phyloP scores from a whole-genome alignment of 2,329 filamentous ascomycete genomes.

The Penicillium sp. region DNA sequence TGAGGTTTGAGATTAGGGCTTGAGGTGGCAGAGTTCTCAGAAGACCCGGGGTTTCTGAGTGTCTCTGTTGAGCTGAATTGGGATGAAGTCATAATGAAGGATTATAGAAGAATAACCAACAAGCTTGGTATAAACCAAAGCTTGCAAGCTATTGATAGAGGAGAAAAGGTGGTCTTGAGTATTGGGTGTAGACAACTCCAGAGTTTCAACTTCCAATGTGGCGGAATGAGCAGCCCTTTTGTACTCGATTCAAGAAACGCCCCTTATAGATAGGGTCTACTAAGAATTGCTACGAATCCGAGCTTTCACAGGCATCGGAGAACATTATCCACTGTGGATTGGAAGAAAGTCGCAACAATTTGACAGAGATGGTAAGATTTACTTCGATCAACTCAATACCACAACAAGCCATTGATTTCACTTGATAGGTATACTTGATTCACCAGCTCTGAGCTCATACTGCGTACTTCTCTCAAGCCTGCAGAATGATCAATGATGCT shows the following conservation, averaged over 20 bases:
- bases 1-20: conserved; percentile 13
- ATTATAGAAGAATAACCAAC: background rate
- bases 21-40: conserved; percentile 12
- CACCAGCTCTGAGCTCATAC: too few relatives aligned
- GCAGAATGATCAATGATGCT: background rate
- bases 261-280: conserved; percentile 17
- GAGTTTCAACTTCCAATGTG: too few relatives aligned
- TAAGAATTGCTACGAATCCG: conserved; percentile 12
- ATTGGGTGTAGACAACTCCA: background rate
- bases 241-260: conserved; percentile 12
- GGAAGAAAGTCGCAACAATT: conserved; percentile 14
- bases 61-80: conserved; percentile 11
- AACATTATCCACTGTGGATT: conserved; percentile 25
- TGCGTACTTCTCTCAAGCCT: background rate
- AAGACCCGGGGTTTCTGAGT: conserved; percentile 11
- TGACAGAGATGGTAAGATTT: conserved; percentile 15
- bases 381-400: conserved; percentile 11
- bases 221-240: conserved; percentile 17
- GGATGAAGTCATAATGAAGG: conserved; percentile 12
- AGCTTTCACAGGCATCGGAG: conserved; percentile 4
- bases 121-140: conserved; percentile 3
- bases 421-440: background rate
- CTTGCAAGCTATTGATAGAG: conserved; percentile 7
- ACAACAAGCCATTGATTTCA: conserved; percentile 4
- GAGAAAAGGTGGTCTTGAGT: background rate